Percentiles rank a stretch among this genome's conserved stretches.
Evolutionary conservation across 2,329 filamentous ascomycete genomes (phyloP).

Genomic region (Arthrobotrys entomopaga): DNA sequence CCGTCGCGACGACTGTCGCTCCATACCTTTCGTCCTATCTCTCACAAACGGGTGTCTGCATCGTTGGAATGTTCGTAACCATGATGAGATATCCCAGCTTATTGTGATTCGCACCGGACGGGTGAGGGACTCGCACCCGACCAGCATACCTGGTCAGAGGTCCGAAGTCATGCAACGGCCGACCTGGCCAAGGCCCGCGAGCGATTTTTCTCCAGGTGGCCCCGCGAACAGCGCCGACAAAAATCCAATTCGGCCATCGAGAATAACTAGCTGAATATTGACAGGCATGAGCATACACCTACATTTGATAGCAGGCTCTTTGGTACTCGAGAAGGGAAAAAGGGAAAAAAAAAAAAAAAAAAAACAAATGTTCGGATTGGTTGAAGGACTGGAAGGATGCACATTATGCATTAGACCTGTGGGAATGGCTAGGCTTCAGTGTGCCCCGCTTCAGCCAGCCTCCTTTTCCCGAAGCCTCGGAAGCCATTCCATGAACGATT

Average conservation of each 20-base stretch:
- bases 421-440: slow-evolving; percentile 9
- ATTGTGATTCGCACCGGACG: no score
- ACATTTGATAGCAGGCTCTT: not conserved
- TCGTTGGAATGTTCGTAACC: not conserved
- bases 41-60: not conserved
- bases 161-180: slow-evolving; percentile 1
- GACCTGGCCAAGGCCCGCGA: slow-evolving; percentile 6
- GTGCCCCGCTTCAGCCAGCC: slow-evolving; percentile 49
- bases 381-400: slow-evolving; percentile 8
- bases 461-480: slow-evolving; percentile 51
- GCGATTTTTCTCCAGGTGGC: slow-evolving; percentile 30
- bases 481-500: slow-evolving; percentile 4
- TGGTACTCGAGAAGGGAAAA: not conserved
- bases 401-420: slow-evolving; percentile 23
- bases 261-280: slow-evolving; percentile 12
- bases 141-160: no score
- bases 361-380: slow-evolving; percentile 38
- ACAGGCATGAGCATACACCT: slow-evolving; percentile 17
- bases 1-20: not conserved
- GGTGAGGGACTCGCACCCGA: no score
- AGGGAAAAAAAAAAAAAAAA: not conserved
- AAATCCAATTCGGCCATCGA: slow-evolving; percentile 19
- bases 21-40: not conserved
- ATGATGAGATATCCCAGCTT: no score
- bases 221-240: slow-evolving; percentile 52